These are phyloP conservation scores for Entomortierella parvispora DNA, from an alignment of 192 early-diverging fungal species.

Conservation along the genomic window DNA sequence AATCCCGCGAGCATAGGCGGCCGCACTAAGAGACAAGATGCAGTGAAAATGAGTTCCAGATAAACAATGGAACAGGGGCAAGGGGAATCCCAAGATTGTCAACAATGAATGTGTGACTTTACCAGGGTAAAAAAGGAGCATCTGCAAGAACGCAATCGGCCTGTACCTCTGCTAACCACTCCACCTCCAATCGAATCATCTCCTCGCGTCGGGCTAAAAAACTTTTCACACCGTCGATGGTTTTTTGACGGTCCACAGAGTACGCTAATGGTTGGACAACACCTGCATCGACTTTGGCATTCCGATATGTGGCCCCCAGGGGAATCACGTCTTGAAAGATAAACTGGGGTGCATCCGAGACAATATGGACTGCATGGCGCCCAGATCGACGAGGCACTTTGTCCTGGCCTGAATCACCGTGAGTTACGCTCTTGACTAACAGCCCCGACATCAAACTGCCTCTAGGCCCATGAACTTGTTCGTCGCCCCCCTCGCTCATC, in stretches of 20 bases:
- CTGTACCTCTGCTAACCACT: constrained; percentile 61
- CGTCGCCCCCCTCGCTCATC: background rate
- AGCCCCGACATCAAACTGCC: no score
- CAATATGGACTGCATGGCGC: constrained; percentile 60
- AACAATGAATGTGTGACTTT: constrained; percentile 5
- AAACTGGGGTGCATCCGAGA: constrained; percentile 66
- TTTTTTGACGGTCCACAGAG: constrained; percentile 65
- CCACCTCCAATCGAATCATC: constrained; percentile 55
- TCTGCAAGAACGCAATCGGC: constrained; percentile 68
- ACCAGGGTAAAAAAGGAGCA: constrained; percentile 70
- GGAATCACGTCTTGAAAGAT: constrained; percentile 65
- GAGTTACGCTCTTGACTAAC: no score
- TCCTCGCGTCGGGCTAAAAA: constrained; percentile 56
- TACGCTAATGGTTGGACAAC: constrained; percentile 70
- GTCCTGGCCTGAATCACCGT: no score
- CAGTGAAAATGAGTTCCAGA: no score
- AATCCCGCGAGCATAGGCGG: constrained; percentile 59
- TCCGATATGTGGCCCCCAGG: constrained; percentile 61
- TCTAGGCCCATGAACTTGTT: background rate
- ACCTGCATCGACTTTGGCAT: constrained; percentile 68
- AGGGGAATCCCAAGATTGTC: background rate
- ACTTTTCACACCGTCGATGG: constrained; percentile 58
- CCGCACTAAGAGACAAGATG: constrained; percentile 50
- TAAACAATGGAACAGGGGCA: background rate
- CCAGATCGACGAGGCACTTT: no score